A percentile compares a stretch with the other conserved stretches of the same genome.
These are phyloP conservation scores for Penicillium sp. DNA, from an alignment of 2,329 filamentous ascomycete genomes.

Conservation along the genomic window DNA sequence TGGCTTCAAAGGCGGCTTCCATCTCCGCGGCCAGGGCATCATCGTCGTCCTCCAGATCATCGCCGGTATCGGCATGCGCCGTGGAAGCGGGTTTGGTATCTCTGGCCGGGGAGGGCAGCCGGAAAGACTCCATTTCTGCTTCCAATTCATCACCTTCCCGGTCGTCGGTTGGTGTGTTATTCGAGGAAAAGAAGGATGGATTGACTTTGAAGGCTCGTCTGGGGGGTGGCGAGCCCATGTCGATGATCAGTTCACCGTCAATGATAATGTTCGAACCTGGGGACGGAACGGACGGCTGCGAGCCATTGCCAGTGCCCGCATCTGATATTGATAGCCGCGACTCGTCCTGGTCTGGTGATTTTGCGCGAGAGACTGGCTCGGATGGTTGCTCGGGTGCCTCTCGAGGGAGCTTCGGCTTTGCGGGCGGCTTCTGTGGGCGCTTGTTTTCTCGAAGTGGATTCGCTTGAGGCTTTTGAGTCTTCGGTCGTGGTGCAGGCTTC, in stretches of 20 bases:
- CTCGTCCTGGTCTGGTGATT: slow-evolving; percentile 29
- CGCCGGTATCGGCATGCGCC: slow-evolving; percentile 25
- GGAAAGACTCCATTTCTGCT: slow-evolving; percentile 44
- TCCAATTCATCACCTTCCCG: slow-evolving; percentile 40
- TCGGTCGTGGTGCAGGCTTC: slow-evolving; percentile 31
- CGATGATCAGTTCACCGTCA: slow-evolving; percentile 51
- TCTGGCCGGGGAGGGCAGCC: slow-evolving; percentile 41
- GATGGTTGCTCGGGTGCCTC: slow-evolving; percentile 25
- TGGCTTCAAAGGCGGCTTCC: slow-evolving; percentile 55
- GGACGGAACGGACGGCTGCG: slow-evolving; percentile 37
- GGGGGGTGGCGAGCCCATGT: slow-evolving; percentile 51
- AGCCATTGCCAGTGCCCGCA: slow-evolving; percentile 31
- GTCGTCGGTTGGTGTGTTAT: slow-evolving; percentile 42
- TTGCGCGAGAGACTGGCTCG: slow-evolving; percentile 25
- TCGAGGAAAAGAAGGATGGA: slow-evolving; percentile 46
- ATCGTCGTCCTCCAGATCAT: slow-evolving; percentile 50
- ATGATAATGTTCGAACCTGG: slow-evolving; percentile 49
- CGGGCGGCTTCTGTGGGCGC: slow-evolving; percentile 22
- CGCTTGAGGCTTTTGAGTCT: slow-evolving; percentile 34
- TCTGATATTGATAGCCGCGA: slow-evolving; percentile 36
- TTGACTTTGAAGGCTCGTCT: slow-evolving; percentile 43
- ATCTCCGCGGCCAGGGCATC: slow-evolving; percentile 61
- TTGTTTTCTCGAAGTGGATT: slow-evolving; percentile 39
- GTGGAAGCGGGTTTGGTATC: slow-evolving; percentile 21
- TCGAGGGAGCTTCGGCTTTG: slow-evolving; percentile 20